Conservation (phyloP, 164 flowering plant species). For the Umbellularia californica region DNA sequence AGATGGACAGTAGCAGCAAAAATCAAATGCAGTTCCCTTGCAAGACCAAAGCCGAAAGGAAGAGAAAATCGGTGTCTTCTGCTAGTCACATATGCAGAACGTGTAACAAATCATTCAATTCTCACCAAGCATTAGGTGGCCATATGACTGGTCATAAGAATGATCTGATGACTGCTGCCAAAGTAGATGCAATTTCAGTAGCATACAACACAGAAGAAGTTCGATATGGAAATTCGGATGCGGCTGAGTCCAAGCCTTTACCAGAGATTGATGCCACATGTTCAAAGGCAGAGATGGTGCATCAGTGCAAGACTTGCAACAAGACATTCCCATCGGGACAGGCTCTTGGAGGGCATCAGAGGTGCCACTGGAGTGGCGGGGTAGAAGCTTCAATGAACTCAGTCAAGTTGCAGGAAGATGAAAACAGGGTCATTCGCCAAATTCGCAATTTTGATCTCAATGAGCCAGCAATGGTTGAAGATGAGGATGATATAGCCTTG, state of each 20-base stretch:
- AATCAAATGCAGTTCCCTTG: not conserved
- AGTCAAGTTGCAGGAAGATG: not conserved
- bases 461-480: constrained; percentile 29
- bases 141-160: constrained; percentile 61
- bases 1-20: not conserved
- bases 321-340: constrained; percentile 36
- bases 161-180: constrained; percentile 6
- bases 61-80: not conserved
- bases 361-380: constrained; percentile 22
- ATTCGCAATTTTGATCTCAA: constrained; percentile 47
- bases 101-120: constrained; percentile 42
- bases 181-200: not conserved
- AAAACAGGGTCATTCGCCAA: constrained; percentile 2
- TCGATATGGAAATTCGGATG: not conserved
- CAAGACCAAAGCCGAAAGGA: not conserved
- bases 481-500: too few relatives aligned
- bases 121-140: constrained; percentile 72
- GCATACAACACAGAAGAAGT: not conserved
- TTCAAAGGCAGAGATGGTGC: not conserved
- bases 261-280: not conserved
- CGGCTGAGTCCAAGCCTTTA: not conserved
- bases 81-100: constrained; percentile 27
- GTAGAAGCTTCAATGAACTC: constrained; percentile 8
- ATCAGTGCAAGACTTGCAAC: constrained; percentile 29
- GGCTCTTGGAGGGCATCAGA: constrained; percentile 43